These are phyloP conservation scores for Lanmaoa pseudosensibilis DNA, from an alignment of 768 basidiomycete genomes.

Conservation along the genomic window DNA sequence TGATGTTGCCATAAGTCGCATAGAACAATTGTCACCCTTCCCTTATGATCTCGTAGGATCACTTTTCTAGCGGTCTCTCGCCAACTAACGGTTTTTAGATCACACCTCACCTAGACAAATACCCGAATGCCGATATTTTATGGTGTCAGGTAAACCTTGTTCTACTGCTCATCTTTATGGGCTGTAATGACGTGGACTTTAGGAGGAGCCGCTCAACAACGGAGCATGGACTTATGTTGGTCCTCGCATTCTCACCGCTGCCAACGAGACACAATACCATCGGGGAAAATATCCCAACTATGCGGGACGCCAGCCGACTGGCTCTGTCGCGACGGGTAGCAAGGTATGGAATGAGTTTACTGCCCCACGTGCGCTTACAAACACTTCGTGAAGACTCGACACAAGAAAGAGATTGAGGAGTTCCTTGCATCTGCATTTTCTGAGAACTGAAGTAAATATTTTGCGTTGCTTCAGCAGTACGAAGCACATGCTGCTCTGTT, in stretches of 20 bases:
- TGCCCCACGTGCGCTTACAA: neutral
- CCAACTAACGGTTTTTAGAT: slow-evolving; percentile 46
- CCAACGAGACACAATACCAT: slow-evolving; percentile 86
- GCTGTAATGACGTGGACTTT: slow-evolving; percentile 11
- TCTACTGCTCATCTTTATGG: neutral
- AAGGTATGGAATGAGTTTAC: slow-evolving; percentile 53
- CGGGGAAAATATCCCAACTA: slow-evolving; percentile 88
- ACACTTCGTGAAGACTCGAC: slow-evolving; percentile 51
- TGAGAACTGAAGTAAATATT: slow-evolving; percentile 15
- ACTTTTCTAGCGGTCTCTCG: neutral
- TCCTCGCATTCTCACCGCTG: slow-evolving; percentile 91
- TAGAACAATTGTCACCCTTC: slow-evolving; percentile 97
- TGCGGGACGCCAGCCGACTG: slow-evolving; percentile 89
- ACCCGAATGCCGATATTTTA: slow-evolving; percentile 89
- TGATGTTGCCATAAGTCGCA: slow-evolving; percentile 88
- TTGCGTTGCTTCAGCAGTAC: neutral
- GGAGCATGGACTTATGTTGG: slow-evolving; percentile 97
- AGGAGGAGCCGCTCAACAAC: slow-evolving; percentile 96
- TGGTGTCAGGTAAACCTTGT: slow-evolving; percentile 74
- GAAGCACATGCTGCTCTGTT: neutral
- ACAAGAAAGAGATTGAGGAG: slow-evolving; percentile 88
- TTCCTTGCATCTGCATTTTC: slow-evolving; percentile 66
- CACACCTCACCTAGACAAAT: slow-evolving; percentile 92
- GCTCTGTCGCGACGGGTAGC: slow-evolving; percentile 90
- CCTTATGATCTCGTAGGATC: slow-evolving; percentile 85